phyloP scores from a whole-genome alignment of 352 stramenopile genomes.

The Phytophthora sp. region DNA sequence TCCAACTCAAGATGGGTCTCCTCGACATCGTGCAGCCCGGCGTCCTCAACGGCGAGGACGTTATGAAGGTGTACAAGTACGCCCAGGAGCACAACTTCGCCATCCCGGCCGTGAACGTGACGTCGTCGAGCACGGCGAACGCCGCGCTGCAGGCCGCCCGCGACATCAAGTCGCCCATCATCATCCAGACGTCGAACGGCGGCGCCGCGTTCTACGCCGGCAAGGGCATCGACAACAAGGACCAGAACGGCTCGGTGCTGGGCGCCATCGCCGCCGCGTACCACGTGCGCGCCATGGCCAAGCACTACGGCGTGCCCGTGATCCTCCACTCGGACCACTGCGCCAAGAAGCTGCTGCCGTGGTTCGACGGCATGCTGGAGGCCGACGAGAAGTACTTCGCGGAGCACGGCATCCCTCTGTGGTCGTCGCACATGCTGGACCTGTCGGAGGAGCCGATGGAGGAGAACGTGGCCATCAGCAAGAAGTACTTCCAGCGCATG shows the following conservation, averaged over 20 bases:
- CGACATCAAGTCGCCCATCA: slow-evolving; percentile 97
- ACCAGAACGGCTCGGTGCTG: slow-evolving; percentile 80
- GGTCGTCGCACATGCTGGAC: slow-evolving; percentile 99
- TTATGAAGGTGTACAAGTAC: slow-evolving; percentile 93
- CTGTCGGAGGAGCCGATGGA: slow-evolving; percentile 98
- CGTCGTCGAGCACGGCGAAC: slow-evolving; percentile 96
- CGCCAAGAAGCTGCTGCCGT: slow-evolving; percentile 98
- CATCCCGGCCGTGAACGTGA: slow-evolving; percentile 98
- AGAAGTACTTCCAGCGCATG: slow-evolving; percentile 98
- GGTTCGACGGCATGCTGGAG: slow-evolving; percentile 97
- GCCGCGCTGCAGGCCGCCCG: slow-evolving; percentile 96
- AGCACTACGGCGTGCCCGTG: slow-evolving; percentile 97
- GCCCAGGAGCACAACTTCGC: slow-evolving; percentile 95
- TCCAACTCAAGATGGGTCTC: slow-evolving; percentile 68
- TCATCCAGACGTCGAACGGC: slow-evolving; percentile 99
- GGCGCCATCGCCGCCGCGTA: slow-evolving; percentile 92
- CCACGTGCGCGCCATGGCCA: slow-evolving; percentile 96
- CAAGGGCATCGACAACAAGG: slow-evolving; percentile 97
- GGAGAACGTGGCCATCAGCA: slow-evolving; percentile 98
- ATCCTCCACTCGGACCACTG: slow-evolving; percentile 99
- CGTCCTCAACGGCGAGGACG: slow-evolving; percentile 89
- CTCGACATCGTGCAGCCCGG: slow-evolving; percentile 84
- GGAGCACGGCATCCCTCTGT: slow-evolving; percentile 94
- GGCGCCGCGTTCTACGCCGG: slow-evolving; percentile 97
- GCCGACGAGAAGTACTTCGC: slow-evolving; percentile 97